Evolutionary conservation across 192 early-diverging fungal genomes (phyloP).

Genomic region (Umbelopsis ramanniana): DNA sequence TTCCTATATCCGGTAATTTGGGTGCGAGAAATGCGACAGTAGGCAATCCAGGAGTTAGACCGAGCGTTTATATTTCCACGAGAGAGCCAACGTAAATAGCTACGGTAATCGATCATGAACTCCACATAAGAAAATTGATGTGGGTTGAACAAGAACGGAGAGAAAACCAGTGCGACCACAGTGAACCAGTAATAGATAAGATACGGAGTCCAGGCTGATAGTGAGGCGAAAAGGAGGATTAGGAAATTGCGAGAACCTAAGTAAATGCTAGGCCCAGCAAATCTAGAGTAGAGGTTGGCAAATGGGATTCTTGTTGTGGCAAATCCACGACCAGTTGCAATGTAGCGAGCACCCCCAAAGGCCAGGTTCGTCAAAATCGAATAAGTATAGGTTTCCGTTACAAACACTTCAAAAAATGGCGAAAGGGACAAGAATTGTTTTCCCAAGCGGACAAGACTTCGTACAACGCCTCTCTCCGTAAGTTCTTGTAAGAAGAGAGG

Average conservation of each 20-base stretch:
- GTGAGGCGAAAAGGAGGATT: constrained; percentile 65
- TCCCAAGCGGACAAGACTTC: constrained; percentile 72
- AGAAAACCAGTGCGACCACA: constrained; percentile 72
- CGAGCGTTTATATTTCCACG: constrained; percentile 72
- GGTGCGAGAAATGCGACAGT: constrained; percentile 73
- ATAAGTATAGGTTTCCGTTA: constrained; percentile 82
- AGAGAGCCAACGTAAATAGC: constrained; percentile 80
- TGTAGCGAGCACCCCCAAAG: constrained; percentile 83
- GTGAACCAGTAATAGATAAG: constrained; percentile 85
- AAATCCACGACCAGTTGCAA: constrained; percentile 85
- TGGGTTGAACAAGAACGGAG: constrained; percentile 89
- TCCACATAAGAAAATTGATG: constrained; percentile 82
- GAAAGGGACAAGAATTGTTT: constrained; percentile 87
- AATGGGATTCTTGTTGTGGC: constrained; percentile 84
- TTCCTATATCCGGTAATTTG: constrained; percentile 78
- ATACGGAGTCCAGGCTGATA: constrained; percentile 69
- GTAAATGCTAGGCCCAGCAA: constrained; percentile 79
- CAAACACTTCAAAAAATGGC: constrained; percentile 84
- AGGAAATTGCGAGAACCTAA: constrained; percentile 68
- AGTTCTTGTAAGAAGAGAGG: constrained; percentile 85
- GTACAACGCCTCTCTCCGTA: constrained; percentile 79
- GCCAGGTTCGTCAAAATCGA: constrained; percentile 80
- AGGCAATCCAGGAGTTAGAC: constrained; percentile 77
- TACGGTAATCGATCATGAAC: constrained; percentile 81
- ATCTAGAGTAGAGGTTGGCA: constrained; percentile 74